Percentiles rank a stretch among this genome's conserved stretches.
Conservation (phyloP, 2,329 filamentous ascomycete species). For the Microdochium trichocladiopsis region DNA sequence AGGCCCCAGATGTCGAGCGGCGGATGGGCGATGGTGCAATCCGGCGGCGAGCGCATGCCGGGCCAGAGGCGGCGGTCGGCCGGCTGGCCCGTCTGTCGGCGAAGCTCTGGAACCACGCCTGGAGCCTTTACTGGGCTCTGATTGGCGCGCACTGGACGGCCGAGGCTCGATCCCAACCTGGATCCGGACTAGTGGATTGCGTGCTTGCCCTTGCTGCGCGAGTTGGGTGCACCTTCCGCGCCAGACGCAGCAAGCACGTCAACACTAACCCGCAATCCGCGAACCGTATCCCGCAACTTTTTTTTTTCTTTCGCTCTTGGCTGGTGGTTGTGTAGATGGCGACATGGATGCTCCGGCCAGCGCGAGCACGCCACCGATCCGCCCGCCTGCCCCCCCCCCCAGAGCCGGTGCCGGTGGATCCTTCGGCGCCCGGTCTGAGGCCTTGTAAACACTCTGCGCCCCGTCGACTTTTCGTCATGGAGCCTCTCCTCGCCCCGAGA, state of each 20-base stretch:
- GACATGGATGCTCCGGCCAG: neutral
- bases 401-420: neutral
- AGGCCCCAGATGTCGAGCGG: neutral
- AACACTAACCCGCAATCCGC: neutral
- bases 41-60: neutral
- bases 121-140: neutral
- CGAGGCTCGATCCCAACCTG: neutral
- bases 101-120: neutral
- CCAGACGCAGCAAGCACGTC: neutral
- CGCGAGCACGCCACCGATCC: neutral
- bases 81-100: neutral
- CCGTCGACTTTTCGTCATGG: neutral
- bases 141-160: neutral
- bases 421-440: neutral
- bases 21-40: neutral
- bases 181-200: conserved; percentile 11
- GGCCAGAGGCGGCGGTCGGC: neutral
- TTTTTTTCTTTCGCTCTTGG: too few relatives aligned
- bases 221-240: neutral
- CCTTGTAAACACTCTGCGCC: neutral
- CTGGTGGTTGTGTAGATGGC: neutral
- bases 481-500: neutral
- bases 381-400: too few relatives aligned
- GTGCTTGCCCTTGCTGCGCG: conserved; percentile 9
- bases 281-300: too few relatives aligned